Evolutionary conservation across 1,139 yeast species (phyloP), one percentile per base, ranked within the genome.

Genomic region (Meyerozyma carpophila): DNA sequence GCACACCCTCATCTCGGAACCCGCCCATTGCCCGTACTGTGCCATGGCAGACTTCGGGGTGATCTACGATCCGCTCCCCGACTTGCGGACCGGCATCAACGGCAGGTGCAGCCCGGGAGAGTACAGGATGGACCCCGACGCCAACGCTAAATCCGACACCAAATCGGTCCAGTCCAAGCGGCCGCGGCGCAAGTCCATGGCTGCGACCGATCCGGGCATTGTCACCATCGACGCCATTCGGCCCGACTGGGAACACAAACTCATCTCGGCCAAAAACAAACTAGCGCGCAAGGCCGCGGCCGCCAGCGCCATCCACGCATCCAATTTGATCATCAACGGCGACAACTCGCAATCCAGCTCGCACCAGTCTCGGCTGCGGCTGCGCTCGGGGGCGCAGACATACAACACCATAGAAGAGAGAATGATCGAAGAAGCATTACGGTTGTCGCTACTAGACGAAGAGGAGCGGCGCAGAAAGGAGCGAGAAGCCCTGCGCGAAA

Each of bases 21-120:
- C 94, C 0, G 93, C 96, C 2, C 78, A 79, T 53, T 93, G 98
- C 61, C 98, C 98, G 0, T 93, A 85, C 61, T 93, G 98, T 69
- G 95, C 95, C 4, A 82, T 84, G 66, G 75, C 88, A 3, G 82
- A 86, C 54, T 89, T 91, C 63, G 96, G 96, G 4, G 84, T 93
- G 13, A 81, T 86, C 0, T 93, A 87, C 61, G 75, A 75, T 16
- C 81, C 91, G 1, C 83, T 87, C 8, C 66, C 72, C 1, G 69
- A 68, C 43, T 66, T 82, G 41, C 63, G 66, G 47, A 75, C 81
- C 2, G 91, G 93, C 0, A 60, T 81, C 3, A 71, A 65, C 37
- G 82, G 83, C 0, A 58, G 9, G 9, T 57, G 4, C 50, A 49
- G 48, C 14, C 81, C 81, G 25, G 52, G 63, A 7, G 66, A 65